Evolutionary conservation across 2,329 filamentous ascomycete genomes (phyloP).

Genomic region (Apiospora arundinis): DNA sequence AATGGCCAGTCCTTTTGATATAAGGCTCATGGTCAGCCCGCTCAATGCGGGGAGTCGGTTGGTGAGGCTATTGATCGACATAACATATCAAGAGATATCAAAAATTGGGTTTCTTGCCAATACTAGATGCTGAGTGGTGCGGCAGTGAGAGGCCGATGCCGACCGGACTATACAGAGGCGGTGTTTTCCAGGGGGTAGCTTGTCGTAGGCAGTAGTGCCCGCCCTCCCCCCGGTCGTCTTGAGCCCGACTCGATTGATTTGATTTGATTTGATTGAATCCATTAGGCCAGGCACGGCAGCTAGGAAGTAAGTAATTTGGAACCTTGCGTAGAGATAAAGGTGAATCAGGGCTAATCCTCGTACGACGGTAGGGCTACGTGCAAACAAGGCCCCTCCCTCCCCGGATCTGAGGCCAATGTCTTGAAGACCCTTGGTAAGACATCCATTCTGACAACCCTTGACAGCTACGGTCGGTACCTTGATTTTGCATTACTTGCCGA

Average conservation of each 20-base stretch:
- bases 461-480: neutral
- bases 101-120: neutral
- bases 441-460: neutral
- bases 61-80: slow-evolving; percentile 6
- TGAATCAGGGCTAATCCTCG: slow-evolving; percentile 10
- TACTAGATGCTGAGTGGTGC: neutral
- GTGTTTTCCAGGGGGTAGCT: neutral
- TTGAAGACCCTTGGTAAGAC: neutral
- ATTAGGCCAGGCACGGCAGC: neutral
- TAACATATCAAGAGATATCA: neutral
- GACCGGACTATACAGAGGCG: neutral
- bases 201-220: neutral
- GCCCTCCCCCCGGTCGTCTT: neutral
- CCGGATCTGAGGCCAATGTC: slow-evolving; percentile 9
- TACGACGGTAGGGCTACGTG: slow-evolving; percentile 1
- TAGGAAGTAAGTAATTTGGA: neutral
- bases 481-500: neutral
- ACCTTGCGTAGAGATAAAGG: neutral
- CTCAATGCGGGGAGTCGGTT: neutral
- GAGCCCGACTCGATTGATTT: neutral
- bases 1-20: neutral
- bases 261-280: neutral
- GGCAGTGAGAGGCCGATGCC: neutral
- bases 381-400: neutral
- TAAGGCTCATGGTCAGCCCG: neutral